Evolutionary conservation across 306 rosid species (phyloP).

Genomic region (Citrullus mucosospermus): DNA sequence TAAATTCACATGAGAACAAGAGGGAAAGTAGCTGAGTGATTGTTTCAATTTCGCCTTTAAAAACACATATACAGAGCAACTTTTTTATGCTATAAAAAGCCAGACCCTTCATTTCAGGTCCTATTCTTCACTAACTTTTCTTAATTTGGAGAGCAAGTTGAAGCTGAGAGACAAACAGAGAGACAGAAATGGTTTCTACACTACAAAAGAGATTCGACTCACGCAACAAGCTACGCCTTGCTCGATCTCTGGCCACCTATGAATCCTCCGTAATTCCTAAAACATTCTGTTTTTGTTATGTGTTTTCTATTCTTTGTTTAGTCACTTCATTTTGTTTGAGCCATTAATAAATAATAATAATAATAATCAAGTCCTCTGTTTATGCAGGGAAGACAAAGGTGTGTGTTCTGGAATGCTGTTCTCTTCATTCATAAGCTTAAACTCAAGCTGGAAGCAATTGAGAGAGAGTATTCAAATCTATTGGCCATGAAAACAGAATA

Average conservation of each 20-base stretch:
- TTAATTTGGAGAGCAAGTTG: slow-evolving; percentile 7
- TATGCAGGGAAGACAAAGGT: slow-evolving; percentile 13
- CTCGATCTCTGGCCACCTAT: slow-evolving; percentile 26
- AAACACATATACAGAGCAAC: slow-evolving; percentile 8
- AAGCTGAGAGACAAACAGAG: not conserved
- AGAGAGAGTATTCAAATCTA: slow-evolving; percentile 20
- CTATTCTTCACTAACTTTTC: slow-evolving; percentile 15
- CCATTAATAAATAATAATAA: not conserved
- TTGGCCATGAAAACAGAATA: slow-evolving; percentile 14
- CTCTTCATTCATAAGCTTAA: slow-evolving; percentile 17
- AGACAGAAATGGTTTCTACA: slow-evolving; percentile 39
- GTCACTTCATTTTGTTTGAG: not conserved
- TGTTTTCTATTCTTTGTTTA: not conserved
- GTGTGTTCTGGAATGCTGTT: slow-evolving; percentile 9
- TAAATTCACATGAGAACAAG: slow-evolving; percentile 25
- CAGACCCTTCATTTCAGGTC: slow-evolving; percentile 11
- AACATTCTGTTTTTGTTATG: not conserved
- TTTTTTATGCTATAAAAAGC: slow-evolving; percentile 35
- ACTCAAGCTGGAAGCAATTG: slow-evolving; percentile 25
- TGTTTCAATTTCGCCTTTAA: not conserved
- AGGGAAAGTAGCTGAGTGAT: slow-evolving; percentile 5
- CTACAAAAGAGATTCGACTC: slow-evolving; percentile 35
- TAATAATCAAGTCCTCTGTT: not conserved
- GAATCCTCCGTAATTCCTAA: slow-evolving; percentile 26
- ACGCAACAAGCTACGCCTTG: slow-evolving; percentile 54